Percentiles rank a stretch among this genome's conserved stretches.
Evolutionary conservation across 2,329 filamentous ascomycete genomes (phyloP).

Genomic region (Calonectria pseudoturangicola): DNA sequence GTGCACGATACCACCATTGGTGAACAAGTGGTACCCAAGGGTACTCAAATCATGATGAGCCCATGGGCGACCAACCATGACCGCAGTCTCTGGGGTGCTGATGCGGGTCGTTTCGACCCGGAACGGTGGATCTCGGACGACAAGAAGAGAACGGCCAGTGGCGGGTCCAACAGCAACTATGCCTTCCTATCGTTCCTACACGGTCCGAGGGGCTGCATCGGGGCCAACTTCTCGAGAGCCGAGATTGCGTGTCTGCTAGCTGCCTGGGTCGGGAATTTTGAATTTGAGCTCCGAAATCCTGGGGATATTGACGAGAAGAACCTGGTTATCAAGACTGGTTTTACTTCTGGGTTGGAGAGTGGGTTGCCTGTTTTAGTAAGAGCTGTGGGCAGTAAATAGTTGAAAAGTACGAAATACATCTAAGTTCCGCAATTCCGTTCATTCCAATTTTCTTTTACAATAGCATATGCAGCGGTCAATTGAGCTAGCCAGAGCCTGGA

Average conservation of each 20-base stretch:
- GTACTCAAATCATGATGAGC: constrained; percentile 80
- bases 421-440: too few relatives aligned
- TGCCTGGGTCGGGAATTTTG: constrained; percentile 84
- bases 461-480: too few relatives aligned
- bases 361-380: constrained; percentile 82
- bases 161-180: constrained; percentile 85
- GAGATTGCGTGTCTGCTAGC: constrained; percentile 92
- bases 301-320: constrained; percentile 80
- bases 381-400: constrained; percentile 76
- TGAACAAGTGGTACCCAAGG: constrained; percentile 80
- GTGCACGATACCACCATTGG: constrained; percentile 78
- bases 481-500: too few relatives aligned
- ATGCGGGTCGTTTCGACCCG: constrained; percentile 85
- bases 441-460: too few relatives aligned
- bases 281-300: constrained; percentile 73
- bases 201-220: constrained; percentile 90
- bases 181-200: constrained; percentile 89
- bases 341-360: constrained; percentile 84
- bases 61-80: constrained; percentile 83
- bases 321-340: constrained; percentile 79
- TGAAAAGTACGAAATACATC: too few relatives aligned
- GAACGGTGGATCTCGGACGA: constrained; percentile 80
- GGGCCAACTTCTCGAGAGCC: constrained; percentile 84
- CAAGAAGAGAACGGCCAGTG: constrained; percentile 73
- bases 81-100: constrained; percentile 82